Base-by-base conservation (phyloP, 2,329 filamentous ascomycete species). In the Albophoma yamanashiensis region DNA sequence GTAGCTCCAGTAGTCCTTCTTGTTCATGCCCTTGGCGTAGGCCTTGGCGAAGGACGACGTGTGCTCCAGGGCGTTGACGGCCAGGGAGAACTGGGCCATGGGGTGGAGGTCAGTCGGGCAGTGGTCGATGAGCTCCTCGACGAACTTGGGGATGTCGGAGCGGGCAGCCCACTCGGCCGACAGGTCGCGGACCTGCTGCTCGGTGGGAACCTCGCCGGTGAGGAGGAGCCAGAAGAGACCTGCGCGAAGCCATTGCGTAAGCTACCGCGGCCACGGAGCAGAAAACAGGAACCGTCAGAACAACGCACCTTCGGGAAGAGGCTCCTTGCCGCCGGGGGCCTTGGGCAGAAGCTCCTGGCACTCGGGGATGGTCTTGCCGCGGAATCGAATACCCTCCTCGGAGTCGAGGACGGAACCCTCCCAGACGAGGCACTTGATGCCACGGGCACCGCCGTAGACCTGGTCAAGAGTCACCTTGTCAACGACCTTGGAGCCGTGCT, bases 1-100 rank as follows among this genome's bases (percentile, higher is more conserved):
- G 85, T 97, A 92, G 79, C 88, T 87, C 94, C 94, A 99, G 90
- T 99, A 99, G 71, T 97, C 92, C 79, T 92, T 91, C 90, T 99
- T 99, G 87, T 93, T 94, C 74, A 99, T 91, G 74, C 94, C 94
- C 86, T 95, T 96, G 73, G 92, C 93, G 76, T 99, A 99, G 71
- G 94, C 94, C 85, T 97, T 96, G 77, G 94, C 88, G 80, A 99
- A 99, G 67, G 90, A 86, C 65, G 94, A 97, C 77, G 95, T 93
- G 80, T 96, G 92, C 87, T 99, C 94, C 73, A 99, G 92, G 73
- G 94, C 94, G 69, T 89, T 96, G 71, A 99, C 92, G 72, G 94
- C 94, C 72, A 99, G 83, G 62, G 94, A 97, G 85, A 99, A 95
- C 82, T 99, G 94, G 65, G 94, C 93, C 94, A 99, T 99, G 77